Percentiles rank a stretch among this genome's conserved stretches.
These are phyloP conservation scores for Populus hybrid DNA, from an alignment of 441 rosid genomes.

Conservation along the genomic window DNA sequence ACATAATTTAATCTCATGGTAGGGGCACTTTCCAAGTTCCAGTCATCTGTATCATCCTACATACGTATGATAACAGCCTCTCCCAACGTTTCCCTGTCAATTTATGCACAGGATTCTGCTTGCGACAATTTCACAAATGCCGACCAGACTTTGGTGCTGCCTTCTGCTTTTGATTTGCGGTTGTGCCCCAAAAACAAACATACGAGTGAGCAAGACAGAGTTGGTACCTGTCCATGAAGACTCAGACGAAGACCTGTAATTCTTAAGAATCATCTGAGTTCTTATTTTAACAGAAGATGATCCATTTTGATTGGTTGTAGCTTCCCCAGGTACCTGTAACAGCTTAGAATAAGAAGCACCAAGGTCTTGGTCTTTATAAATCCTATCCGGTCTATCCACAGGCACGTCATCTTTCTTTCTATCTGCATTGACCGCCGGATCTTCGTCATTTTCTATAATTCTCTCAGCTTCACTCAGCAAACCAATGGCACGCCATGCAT, in stretches of 20 bases:
- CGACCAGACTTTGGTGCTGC: conserved; percentile 22
- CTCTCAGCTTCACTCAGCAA: conserved; percentile 53
- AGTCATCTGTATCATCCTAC: not conserved
- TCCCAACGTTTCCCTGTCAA: conserved; percentile 8
- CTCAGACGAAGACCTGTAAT: conserved; percentile 16
- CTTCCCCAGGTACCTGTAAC: conserved; percentile 28
- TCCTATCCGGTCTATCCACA: conserved; percentile 27
- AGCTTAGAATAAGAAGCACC: conserved; percentile 29
- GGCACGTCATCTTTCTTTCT: conserved; percentile 22
- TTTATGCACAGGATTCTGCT: conserved; percentile 26
- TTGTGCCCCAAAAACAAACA: conserved; percentile 11
- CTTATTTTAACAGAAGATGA: conserved; percentile 27
- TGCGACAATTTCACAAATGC: conserved; percentile 17
- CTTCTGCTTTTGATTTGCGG: conserved; percentile 29
- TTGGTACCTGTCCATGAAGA: conserved; percentile 18
- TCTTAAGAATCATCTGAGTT: conserved; percentile 30
- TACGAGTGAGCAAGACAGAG: conserved; percentile 3
- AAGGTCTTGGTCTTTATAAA: conserved; percentile 25
- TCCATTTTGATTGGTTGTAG: conserved; percentile 24
- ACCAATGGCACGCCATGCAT: conserved; percentile 81
- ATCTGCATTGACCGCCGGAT: conserved; percentile 12
- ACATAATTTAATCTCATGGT: not conserved
- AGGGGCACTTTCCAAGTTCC: not conserved
- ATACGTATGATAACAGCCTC: not conserved
- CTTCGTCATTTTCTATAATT: conserved; percentile 20